These are phyloP conservation scores for Exserohilum rostratum DNA, from an alignment of 2,329 filamentous ascomycete species.

Conservation along the genomic window DNA sequence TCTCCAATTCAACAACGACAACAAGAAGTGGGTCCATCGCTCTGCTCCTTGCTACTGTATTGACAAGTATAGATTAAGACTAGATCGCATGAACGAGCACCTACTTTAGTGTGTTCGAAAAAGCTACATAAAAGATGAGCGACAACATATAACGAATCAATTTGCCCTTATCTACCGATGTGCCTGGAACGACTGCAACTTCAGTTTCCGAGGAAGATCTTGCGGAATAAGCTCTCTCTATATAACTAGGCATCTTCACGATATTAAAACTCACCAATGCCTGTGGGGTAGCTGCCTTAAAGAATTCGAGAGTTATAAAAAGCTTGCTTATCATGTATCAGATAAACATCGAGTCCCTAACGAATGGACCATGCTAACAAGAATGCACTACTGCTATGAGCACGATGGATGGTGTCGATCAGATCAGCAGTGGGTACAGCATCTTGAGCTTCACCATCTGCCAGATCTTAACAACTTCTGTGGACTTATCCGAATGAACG, in stretches of 20 bases:
- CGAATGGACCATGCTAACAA: not conserved
- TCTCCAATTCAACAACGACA: not conserved
- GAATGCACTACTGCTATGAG: constrained; percentile 3
- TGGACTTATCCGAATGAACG: not conserved
- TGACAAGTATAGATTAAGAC: not conserved
- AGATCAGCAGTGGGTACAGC: not conserved
- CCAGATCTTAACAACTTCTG: not conserved
- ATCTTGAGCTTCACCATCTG: not conserved
- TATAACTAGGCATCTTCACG: not conserved
- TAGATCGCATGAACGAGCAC: not conserved
- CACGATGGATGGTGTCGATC: not conserved
- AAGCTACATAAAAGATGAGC: not conserved
- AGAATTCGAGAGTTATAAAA: not conserved
- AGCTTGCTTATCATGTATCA: not conserved
- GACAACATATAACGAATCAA: not conserved
- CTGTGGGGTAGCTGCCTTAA: not conserved
- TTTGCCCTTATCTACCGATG: not conserved
- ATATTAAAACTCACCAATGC: not conserved
- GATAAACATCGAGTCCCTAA: not conserved
- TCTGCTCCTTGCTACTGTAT: not conserved
- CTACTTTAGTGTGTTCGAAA: constrained; percentile 1
- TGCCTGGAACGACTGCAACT: not conserved
- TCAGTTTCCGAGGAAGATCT: not conserved
- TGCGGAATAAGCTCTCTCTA: not conserved
- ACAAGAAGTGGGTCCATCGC: not conserved